Evolutionary conservation across 78 protist species (phyloP), one percentile per base, ranked within the genome.

Genomic region (Mastigamoeba balamuthi): DNA sequence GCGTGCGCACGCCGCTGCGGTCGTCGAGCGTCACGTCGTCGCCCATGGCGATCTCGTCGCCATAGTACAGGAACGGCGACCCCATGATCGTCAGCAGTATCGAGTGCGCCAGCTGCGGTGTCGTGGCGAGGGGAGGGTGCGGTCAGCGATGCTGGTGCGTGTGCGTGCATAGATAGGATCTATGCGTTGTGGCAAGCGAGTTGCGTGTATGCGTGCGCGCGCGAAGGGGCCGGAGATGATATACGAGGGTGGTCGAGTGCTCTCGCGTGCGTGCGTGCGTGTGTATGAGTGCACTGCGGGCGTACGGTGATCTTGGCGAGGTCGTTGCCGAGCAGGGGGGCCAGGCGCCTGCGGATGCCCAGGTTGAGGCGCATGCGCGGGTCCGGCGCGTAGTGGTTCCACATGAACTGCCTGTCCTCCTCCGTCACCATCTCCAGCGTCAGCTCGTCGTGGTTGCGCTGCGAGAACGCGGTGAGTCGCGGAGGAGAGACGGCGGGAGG

Each of bases 41-140:
- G 35, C 91, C 91, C 82, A 74, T 77, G 25, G 87, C 83, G 37
- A 89, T 84, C 69, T 89, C 93, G 64, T 89, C 93, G 6, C 90
- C 90, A 73, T 89, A 89, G 40, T 89, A 89, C 36, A 89, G 48
- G 52, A 89, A 72, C 25, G 93, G 93, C 9, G 86, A 52, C 2
- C 93, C 93, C 0, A 90, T 91, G 28, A 89, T 65, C 25, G 93
- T 79, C 72, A 86, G 68, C 65, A 89, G 80, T 0, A 89, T 29
- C 7, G 86, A 75, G 28, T 77, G 65, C 25, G 81, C 78, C 78
- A 89, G 79, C 33, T 76, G 17, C 17, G 58, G n/a, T n/a, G n/a
- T n/a, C n/a, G n/a, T n/a, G n/a, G n/a, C n/a, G n/a, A n/a, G n/a
- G n/a, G n/a, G n/a, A n/a, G n/a, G n/a, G n/a, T n/a, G n/a, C n/a